Conservation (phyloP, 805 yeast species). For the Schizosaccharomyces lindneri region DNA sequence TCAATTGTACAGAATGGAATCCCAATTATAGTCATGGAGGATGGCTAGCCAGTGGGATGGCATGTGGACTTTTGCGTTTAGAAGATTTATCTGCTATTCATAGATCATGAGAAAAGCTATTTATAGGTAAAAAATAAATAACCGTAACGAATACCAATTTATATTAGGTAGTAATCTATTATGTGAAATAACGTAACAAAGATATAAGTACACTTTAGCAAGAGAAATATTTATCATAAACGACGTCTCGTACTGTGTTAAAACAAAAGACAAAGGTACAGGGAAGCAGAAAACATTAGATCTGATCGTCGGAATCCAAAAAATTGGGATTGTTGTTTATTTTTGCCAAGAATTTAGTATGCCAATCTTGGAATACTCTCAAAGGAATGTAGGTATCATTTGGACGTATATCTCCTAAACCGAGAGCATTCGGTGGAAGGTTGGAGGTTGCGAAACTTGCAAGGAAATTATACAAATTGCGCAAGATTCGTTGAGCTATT, state of each 20-base stretch:
- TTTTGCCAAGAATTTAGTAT: neutral
- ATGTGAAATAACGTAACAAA: too few relatives aligned
- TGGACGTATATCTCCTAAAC: neutral
- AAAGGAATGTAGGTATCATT: neutral
- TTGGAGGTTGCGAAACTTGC: neutral
- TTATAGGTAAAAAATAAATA: neutral
- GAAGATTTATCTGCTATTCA: neutral
- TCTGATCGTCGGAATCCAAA: conserved; percentile 1
- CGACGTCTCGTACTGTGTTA: too few relatives aligned
- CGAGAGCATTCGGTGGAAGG: neutral
- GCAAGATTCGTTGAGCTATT: neutral
- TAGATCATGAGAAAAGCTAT: neutral
- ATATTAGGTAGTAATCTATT: too few relatives aligned
- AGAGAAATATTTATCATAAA: too few relatives aligned
- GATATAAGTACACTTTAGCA: too few relatives aligned
- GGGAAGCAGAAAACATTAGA: neutral
- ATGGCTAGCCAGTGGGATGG: conserved; percentile 1
- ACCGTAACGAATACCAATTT: too few relatives aligned
- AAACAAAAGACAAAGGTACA: neutral
- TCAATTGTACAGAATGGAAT: neutral
- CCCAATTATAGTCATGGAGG: neutral
- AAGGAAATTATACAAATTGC: neutral
- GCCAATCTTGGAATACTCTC: conserved; percentile 2
- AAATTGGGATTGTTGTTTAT: neutral
- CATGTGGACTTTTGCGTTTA: neutral